Conservation (phyloP, 352 stramenopile genomes). For the Phytophthora fragariae region DNA sequence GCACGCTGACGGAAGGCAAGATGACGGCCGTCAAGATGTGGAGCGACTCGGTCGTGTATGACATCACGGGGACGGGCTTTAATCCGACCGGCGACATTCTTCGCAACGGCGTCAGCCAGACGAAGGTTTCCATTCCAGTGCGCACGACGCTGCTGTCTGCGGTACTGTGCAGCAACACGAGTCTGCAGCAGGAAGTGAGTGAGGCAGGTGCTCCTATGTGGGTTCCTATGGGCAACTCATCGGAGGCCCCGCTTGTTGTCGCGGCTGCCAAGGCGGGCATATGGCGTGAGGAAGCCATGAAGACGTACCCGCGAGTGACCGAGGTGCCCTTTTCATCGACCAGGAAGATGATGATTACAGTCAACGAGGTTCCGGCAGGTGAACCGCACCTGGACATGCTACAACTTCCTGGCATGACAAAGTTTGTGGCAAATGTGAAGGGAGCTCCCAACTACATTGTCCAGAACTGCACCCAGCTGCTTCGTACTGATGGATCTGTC, state of each 20-base stretch:
- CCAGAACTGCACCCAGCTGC: conserved; percentile 60
- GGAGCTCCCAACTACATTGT: conserved; percentile 73
- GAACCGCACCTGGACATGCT: conserved; percentile 48
- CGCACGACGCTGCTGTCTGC: conserved; percentile 63
- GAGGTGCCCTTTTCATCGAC: conserved; percentile 95
- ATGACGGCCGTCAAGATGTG: conserved; percentile 86
- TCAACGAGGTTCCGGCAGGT: conserved; percentile 55
- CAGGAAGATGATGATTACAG: conserved; percentile 94
- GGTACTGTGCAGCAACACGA: conserved; percentile 77
- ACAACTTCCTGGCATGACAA: conserved; percentile 48
- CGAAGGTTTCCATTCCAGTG: conserved; percentile 47
- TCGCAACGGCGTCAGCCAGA: conserved; percentile 49
- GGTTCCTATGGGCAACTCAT: conserved; percentile 77
- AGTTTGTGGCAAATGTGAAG: conserved; percentile 69
- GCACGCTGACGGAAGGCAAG: conserved; percentile 91
- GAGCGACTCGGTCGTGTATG: conserved; percentile 60
- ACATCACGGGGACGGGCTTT: conserved; percentile 63
- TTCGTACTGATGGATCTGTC: conserved; percentile 57
- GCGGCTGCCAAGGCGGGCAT: conserved; percentile 71
- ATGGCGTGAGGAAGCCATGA: conserved; percentile 54
- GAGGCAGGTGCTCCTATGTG: conserved; percentile 49
- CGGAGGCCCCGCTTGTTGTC: conserved; percentile 70
- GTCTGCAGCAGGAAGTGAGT: conserved; percentile 57
- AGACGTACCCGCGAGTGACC: conserved; percentile 67
- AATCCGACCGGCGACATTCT: conserved; percentile 66